Evolutionary conservation across 2,329 filamentous ascomycete species (phyloP), one percentile per base, ranked within the genome.

Genomic region (Epichloe gansuensis): DNA sequence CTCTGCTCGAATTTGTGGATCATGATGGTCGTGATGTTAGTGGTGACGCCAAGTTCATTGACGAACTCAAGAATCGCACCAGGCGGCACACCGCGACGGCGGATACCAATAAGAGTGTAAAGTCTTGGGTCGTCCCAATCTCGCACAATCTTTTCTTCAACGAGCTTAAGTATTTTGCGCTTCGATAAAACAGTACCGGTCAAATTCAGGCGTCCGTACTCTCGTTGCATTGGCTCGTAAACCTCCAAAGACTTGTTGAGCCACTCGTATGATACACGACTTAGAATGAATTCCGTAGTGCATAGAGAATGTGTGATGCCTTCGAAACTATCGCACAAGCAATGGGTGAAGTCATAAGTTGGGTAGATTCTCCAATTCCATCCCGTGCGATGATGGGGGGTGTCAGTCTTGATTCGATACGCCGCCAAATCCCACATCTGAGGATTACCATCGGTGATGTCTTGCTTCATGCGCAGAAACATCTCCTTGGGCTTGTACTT

Each of bases 341-440:
- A 95, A 71, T 94, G 88, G 0, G 85, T 86, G 65, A 94, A 94
- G 66, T 95, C 90, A 63, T 96, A 96, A 0, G 91, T 94, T 0
- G 93, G 93, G 66, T 95, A 96, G 56, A 96, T 95, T 67, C 82
- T 85, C 89, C 90, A 97, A 63, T 85, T 82, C 57, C 79, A 74
- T 34, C 87, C 88, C 0, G 90, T 95, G 38, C 87, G 80, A 67
- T 88, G 82, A 65, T 95, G 89, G 82, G 76, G 55, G 55, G 74
- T 75, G 53, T 79, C 70, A 42, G 87, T 82, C 61, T 85, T 79
- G 55, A 97, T 84, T 55, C 91, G 82, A 68, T 95, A 97, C 15
- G 91, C 91, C 2, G 87, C 87, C 51, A 95, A 71, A 73, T 97
- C 91, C 91, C 91, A 96, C 87, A 95, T 90, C 68, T 95, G 88